Evolutionary conservation across 1,139 yeast species (phyloP), one percentile per base, ranked within the genome.

Genomic region (Geotrichum phurueaensis): DNA sequence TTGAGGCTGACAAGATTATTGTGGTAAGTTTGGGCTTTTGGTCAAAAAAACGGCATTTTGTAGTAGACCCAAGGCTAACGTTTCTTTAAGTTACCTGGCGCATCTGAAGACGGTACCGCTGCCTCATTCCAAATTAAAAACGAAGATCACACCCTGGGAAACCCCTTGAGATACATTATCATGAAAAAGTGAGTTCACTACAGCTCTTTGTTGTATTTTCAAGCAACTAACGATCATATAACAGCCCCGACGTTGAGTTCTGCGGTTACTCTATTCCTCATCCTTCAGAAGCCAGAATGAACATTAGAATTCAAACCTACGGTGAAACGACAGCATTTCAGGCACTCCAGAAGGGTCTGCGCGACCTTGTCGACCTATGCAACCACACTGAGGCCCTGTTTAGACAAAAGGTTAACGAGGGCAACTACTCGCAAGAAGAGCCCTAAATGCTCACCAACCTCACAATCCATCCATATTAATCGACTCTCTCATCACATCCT

Each of bases 251-350:
- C 67, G 98, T 94, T 43, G 99, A 94, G 71, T 94, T 95, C 74
- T 94, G 98, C 72, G 99, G 99, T 62, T 94, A 94, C 77, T 89
- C 97, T 56, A 95, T 94, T 65, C 99, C 99, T n/a, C 99, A 94
- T 76, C 99, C 99, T 33, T 89, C 97, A 45, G 99, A 95, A 75
- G 83, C 90, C 64, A 87, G 89, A 69, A 78, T 94, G 76, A 91
- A 95, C 76, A 74, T 94, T 62, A 84, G 99, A 76, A 90, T 94
- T 66, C 99, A 94, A 76, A 95, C 99, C 0, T 92, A 91, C 71
- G 97, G 78, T 52, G 80, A 82, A 63, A 82, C 85, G 66, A 87
- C 98, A 12, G 98, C 99, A 3, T 84, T 89, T 52, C 96, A 92
- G 73, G 99, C 97, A 1, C 81, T 94, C 55, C 94, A 90, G 70